phyloP scores from a whole-genome alignment of 2,329 filamentous ascomycete species.

The Claviceps pusilla region DNA sequence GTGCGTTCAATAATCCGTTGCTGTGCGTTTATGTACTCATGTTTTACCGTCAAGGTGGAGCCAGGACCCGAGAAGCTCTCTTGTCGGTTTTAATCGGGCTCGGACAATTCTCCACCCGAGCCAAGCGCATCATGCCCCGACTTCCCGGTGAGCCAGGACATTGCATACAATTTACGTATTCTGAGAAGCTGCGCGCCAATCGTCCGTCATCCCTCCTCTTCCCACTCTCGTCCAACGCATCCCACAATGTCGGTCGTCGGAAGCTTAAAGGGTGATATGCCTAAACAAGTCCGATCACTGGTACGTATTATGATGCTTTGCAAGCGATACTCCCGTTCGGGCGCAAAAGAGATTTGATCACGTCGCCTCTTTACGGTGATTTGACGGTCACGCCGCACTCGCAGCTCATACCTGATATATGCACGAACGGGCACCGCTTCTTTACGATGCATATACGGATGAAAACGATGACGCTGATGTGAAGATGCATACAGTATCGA shows the following conservation, averaged over 20 bases:
- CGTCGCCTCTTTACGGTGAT: not conserved
- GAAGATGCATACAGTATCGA: slow-evolving; percentile 53
- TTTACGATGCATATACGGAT: not conserved
- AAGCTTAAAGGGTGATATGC: slow-evolving; percentile 35
- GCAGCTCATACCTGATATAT: not conserved
- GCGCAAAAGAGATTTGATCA: not conserved
- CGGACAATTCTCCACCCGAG: slow-evolving; percentile 8
- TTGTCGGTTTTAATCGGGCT: slow-evolving; percentile 4
- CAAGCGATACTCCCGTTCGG: not conserved
- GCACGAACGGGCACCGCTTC: not conserved
- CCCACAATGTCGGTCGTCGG: slow-evolving; percentile 22
- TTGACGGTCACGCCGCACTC: not conserved
- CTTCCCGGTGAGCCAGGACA: not conserved
- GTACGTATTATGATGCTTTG: slow-evolving; percentile 22
- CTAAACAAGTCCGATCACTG: slow-evolving; percentile 42
- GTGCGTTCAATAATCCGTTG: no score
- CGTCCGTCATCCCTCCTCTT: not conserved
- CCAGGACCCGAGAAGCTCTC: not conserved
- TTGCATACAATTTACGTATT: not conserved
- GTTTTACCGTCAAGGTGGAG: no score
- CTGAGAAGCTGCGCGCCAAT: not conserved
- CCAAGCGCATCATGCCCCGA: not conserved
- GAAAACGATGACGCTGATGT: not conserved
- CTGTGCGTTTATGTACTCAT: no score
- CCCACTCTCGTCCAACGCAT: not conserved